phyloP scores from a whole-genome alignment of 768 basidiomycete species.

The Russula sp. region DNA sequence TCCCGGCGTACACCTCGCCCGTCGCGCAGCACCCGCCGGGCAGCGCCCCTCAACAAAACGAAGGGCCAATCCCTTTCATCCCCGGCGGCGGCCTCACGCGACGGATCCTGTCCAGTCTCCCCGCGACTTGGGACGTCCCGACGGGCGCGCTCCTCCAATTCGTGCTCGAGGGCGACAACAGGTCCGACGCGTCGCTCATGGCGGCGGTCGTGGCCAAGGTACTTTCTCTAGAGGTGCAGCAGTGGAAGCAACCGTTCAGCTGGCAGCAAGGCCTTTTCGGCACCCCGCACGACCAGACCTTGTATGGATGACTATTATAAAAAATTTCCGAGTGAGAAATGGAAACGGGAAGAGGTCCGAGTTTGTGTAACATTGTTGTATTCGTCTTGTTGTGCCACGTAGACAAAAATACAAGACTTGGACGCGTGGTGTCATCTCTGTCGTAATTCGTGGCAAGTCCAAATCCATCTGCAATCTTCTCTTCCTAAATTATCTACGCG shows the following conservation, averaged over 20 bases:
- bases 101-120: conserved; percentile 47
- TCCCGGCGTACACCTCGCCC: conserved; percentile 50
- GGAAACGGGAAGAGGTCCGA: background rate
- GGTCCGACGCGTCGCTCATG: conserved; percentile 58
- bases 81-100: conserved; percentile 73
- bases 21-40: conserved; percentile 32
- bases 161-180: conserved; percentile 79
- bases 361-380: background rate
- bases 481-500: background rate
- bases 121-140: conserved; percentile 45
- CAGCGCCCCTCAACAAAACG: conserved; percentile 25
- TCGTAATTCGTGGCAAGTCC: background rate
- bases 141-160: conserved; percentile 63
- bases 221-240: conserved; percentile 33
- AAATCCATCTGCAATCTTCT: background rate
- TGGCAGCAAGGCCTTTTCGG: conserved; percentile 65
- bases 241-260: conserved; percentile 61
- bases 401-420: background rate
- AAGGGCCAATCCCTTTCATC: conserved; percentile 55
- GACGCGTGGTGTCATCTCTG: background rate
- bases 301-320: conserved; percentile 43
- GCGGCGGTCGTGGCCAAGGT: conserved; percentile 49
- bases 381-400: background rate
- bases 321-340: background rate
- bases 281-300: conserved; percentile 61